Percentiles rank a stretch among this genome's conserved stretches.
These are phyloP conservation scores for Rhododendron vialii DNA, from an alignment of 148 eudicot species.

Conservation along the genomic window DNA sequence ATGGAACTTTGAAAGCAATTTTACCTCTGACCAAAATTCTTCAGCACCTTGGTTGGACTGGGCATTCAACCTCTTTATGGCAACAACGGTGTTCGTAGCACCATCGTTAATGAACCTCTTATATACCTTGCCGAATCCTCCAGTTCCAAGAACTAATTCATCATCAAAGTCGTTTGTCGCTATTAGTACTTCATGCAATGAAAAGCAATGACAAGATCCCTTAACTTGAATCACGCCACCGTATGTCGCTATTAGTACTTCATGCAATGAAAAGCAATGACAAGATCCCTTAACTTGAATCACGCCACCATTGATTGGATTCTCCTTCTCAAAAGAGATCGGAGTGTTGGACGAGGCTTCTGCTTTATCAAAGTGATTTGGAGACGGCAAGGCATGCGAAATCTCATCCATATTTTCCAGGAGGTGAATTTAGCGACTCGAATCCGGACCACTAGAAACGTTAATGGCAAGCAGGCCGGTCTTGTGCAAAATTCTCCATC, in stretches of 20 bases:
- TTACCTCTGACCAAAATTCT: not conserved
- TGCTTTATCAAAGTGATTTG: no score
- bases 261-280: not conserved
- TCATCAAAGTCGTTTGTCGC: not conserved
- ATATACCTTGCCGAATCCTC: not conserved
- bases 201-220: not conserved
- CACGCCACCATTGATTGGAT: not conserved
- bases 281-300: not conserved
- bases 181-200: not conserved
- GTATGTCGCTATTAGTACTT: no score
- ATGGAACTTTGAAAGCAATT: not conserved
- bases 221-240: not conserved
- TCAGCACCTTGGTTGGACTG: not conserved
- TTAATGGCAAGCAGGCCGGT: not conserved
- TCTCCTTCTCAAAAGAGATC: no score
- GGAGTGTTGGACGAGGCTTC: no score
- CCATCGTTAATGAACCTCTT: not conserved
- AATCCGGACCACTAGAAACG: not conserved
- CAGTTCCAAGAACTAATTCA: not conserved
- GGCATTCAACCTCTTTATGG: not conserved
- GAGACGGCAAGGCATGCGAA: no score
- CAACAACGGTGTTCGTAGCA: not conserved
- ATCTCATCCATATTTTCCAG: no score
- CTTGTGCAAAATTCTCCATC: not conserved
- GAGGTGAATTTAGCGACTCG: not conserved